Base-by-base conservation (phyloP, 345 rosid species). In the Raphanus raphanistrum region DNA sequence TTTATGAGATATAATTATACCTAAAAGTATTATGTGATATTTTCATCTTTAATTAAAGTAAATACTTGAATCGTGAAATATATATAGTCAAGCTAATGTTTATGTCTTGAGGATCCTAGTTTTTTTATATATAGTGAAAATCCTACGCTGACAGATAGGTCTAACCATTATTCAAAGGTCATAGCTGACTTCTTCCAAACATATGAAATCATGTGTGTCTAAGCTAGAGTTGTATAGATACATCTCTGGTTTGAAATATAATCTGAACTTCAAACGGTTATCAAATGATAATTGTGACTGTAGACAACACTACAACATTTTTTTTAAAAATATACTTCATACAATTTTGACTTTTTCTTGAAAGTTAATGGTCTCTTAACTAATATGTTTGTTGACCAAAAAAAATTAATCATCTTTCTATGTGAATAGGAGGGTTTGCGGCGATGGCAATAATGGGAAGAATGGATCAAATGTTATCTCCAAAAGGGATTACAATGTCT, bases 391-490 rank as follows among this genome's bases (percentile, higher is more conserved):
- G 52, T 41, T 43, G 15, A 43, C 52, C 12, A 43, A 12, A 43
- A 43, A 43, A 43, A 58, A 58, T 0, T 25, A 4, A 26, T 58
- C 15, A 11, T 59, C 7, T 11, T 11, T 12, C 9, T 35, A 1
- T 28, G 4, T 73, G 28, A 70, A 52, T 84, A 94, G 98, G 98
- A n/a, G 98, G 95, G 50, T 94, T 94, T 81, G 93, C 87, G 31
- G 97, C 98, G 2, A 94, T 94, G 98, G 98, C 97, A 6, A 48
- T 90, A 76, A 63, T 92, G 76, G 97, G 97, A 79, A 94, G 87
- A 85, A 80, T 94, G 65, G 98, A 94, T 79, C 95, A 92, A 63
- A 73, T 90, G 9, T 70, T 92, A 32, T 88, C 87, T 25, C 83
- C 93, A 1, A 90, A 86, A 74, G 98, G 97, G 62, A 59, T 94